Evolutionary conservation across 1,284 basidiomycete genomes (phyloP).

Genomic region (Ceratorhiza oryzae-sativae): DNA sequence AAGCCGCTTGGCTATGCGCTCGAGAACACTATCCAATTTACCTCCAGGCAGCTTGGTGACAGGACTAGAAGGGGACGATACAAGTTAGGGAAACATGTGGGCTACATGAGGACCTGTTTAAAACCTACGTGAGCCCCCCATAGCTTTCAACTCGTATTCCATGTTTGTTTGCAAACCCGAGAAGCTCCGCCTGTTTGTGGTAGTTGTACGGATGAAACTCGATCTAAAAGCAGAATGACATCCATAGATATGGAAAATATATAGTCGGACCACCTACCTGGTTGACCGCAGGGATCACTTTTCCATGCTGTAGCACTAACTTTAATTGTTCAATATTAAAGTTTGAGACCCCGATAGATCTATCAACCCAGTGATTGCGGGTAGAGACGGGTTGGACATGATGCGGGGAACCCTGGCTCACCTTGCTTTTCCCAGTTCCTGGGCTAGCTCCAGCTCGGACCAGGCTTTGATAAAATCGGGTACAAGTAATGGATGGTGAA

Average conservation of each 20-base stretch:
- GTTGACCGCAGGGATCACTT: slow-evolving; percentile 71
- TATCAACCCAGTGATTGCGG: too few relatives aligned
- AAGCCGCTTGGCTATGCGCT: slow-evolving; percentile 62
- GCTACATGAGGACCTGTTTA: not conserved
- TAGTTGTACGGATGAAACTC: slow-evolving; percentile 75
- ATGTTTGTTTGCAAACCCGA: slow-evolving; percentile 64
- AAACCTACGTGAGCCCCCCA: slow-evolving; percentile 62
- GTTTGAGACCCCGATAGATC: slow-evolving; percentile 77
- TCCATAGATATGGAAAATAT: too few relatives aligned
- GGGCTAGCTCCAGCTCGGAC: slow-evolving; percentile 66
- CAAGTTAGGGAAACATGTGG: not conserved
- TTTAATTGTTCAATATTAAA: slow-evolving; percentile 65
- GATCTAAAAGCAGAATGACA: too few relatives aligned
- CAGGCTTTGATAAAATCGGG: slow-evolving; percentile 64
- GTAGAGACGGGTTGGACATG: too few relatives aligned
- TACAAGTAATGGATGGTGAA: slow-evolving; percentile 61
- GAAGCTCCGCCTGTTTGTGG: slow-evolving; percentile 59
- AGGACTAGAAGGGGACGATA: slow-evolving; percentile 55
- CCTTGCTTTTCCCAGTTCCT: slow-evolving; percentile 66
- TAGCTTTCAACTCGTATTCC: slow-evolving; percentile 75
- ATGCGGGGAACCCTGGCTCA: too few relatives aligned
- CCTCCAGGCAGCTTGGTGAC: slow-evolving; percentile 69
- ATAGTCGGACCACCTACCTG: too few relatives aligned
- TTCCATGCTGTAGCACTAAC: slow-evolving; percentile 61
- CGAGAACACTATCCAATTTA: slow-evolving; percentile 69